A percentile compares a stretch with the other conserved stretches of the same genome.
phyloP scores from a whole-genome alignment of 441 rosid species.

The Populus trichocarpa region DNA sequence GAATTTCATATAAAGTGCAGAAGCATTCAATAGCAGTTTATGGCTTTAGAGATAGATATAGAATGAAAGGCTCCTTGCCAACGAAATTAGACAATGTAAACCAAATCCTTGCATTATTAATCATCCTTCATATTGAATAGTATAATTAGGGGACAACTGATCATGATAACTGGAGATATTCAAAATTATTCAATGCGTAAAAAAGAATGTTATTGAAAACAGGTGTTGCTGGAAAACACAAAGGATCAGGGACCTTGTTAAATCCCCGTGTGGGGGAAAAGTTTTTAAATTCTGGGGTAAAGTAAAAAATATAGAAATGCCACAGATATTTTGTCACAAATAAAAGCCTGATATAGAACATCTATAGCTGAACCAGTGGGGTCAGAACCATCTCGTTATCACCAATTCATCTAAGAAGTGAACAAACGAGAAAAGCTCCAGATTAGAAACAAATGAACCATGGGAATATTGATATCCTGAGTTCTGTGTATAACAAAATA shows the following conservation, averaged over 20 bases:
- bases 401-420: not conserved
- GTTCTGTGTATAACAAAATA: too few species aligned
- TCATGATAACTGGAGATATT: too few species aligned
- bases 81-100: not conserved
- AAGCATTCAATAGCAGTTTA: slow-evolving; percentile 8
- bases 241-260: not conserved
- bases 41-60: not conserved
- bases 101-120: too few species aligned
- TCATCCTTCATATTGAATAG: too few species aligned
- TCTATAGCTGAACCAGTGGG: not conserved
- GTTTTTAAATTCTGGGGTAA: not conserved
- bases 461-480: not conserved
- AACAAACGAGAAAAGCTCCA: not conserved
- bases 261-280: too few species aligned
- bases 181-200: too few species aligned
- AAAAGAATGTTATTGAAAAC: too few species aligned
- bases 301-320: not conserved
- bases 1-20: slow-evolving; percentile 10
- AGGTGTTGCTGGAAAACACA: too few species aligned
- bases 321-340: not conserved
- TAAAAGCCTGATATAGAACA: not conserved
- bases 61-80: not conserved
- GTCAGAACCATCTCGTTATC: not conserved
- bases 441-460: not conserved
- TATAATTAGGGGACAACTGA: too few species aligned